phyloP scores from a whole-genome alignment of 257 asterid species.

The Solanum bulbocastanum region DNA sequence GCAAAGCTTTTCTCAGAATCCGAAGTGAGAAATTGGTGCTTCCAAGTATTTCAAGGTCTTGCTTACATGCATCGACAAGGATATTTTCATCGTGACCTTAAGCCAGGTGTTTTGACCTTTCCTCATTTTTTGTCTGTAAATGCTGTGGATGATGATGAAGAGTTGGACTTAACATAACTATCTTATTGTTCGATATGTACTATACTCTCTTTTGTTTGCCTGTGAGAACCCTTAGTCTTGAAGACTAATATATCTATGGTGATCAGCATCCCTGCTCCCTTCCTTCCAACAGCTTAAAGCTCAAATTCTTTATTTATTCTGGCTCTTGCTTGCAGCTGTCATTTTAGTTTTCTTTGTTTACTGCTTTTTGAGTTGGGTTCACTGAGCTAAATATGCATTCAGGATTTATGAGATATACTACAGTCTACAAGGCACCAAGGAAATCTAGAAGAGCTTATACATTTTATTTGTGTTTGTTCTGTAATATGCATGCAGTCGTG shows the following conservation, averaged over 20 bases:
- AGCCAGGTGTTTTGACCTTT: constrained; percentile 55
- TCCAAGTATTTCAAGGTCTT: constrained; percentile 95
- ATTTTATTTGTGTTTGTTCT: background rate
- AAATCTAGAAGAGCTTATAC: background rate
- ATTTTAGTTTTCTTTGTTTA: background rate
- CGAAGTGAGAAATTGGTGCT: constrained; percentile 87
- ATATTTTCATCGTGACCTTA: constrained; percentile 95
- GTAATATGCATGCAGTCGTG: background rate
- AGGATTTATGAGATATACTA: background rate
- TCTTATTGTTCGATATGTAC: background rate
- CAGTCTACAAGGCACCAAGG: background rate
- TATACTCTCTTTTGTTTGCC: background rate
- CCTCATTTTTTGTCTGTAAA: background rate
- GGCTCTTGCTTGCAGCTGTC: background rate
- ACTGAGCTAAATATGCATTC: background rate
- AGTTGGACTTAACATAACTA: background rate
- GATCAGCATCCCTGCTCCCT: background rate
- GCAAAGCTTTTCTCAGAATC: constrained; percentile 55
- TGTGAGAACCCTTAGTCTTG: background rate
- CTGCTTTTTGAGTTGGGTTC: background rate
- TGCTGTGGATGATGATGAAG: background rate
- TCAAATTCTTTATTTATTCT: background rate
- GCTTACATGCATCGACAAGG: constrained; percentile 91
- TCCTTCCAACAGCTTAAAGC: background rate
- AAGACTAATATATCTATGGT: background rate